These are phyloP conservation scores for Terana coerulea DNA, from an alignment of 768 basidiomycete genomes.

Conservation along the genomic window DNA sequence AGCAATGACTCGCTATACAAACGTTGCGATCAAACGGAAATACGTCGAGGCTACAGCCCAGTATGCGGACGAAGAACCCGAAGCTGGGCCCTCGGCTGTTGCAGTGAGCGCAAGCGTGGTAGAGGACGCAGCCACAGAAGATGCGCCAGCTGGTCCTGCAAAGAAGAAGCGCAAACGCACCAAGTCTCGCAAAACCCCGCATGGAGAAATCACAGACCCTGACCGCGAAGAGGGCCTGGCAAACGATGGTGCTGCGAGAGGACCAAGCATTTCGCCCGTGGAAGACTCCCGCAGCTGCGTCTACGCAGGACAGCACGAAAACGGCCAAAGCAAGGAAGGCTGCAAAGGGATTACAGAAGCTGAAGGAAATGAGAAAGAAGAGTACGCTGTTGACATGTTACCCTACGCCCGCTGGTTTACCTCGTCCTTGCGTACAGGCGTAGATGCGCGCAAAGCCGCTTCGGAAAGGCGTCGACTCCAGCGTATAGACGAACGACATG, in stretches of 20 bases:
- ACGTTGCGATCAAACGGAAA: conserved; percentile 70
- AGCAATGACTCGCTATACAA: conserved; percentile 75
- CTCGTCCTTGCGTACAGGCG: conserved; percentile 9
- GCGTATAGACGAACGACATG: conserved; percentile 54
- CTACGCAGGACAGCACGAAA: conserved; percentile 15
- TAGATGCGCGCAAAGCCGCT: conserved; percentile 27
- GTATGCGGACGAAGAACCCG: conserved; percentile 7
- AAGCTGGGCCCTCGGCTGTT: neutral
- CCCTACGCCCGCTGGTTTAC: neutral
- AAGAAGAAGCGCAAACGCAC: conserved; percentile 62
- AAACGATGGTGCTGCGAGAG: conserved; percentile 4
- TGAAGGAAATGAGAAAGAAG: conserved; percentile 20
- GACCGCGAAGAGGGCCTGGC: conserved; percentile 2
- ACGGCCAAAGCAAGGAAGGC: conserved; percentile 20
- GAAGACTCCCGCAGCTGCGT: conserved; percentile 14
- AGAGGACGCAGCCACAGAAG: conserved; percentile 9
- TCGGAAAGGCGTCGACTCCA: conserved; percentile 61
- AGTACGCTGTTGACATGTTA: neutral
- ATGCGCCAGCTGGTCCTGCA: conserved; percentile 25
- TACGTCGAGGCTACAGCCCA: conserved; percentile 63
- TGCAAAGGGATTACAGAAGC: conserved; percentile 27
- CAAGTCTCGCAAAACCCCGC: conserved; percentile 38
- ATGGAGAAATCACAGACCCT: too few relatives aligned
- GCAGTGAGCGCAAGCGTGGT: neutral
- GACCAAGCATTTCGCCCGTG: conserved; percentile 9